phyloP scores from a whole-genome alignment of 2,329 filamentous ascomycete genomes.

The Pseudogymnoascus sp. region DNA sequence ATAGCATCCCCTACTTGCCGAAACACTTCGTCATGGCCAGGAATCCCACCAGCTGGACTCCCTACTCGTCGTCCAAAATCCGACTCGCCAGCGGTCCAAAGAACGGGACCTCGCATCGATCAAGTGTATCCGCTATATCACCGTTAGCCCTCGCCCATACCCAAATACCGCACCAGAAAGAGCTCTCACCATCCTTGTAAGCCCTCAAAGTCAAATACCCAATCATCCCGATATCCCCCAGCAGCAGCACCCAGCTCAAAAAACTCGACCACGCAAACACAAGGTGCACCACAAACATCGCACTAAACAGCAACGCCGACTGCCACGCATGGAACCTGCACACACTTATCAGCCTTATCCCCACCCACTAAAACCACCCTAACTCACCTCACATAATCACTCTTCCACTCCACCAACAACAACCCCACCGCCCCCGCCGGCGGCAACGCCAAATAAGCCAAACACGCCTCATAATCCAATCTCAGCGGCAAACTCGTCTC shows the following conservation, averaged over 20 bases:
- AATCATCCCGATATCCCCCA: slow-evolving; percentile 68
- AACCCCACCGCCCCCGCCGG: slow-evolving; percentile 79
- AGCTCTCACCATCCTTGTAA: slow-evolving; percentile 62
- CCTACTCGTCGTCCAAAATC: slow-evolving; percentile 75
- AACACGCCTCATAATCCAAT: slow-evolving; percentile 80
- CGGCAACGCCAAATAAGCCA: slow-evolving; percentile 80
- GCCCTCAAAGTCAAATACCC: slow-evolving; percentile 68
- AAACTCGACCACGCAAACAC: slow-evolving; percentile 78
- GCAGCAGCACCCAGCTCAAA: slow-evolving; percentile 74
- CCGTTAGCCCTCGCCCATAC: slow-evolving; percentile 16
- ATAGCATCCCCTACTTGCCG: background rate
- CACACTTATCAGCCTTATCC: slow-evolving; percentile 8
- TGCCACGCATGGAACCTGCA: slow-evolving; percentile 93
- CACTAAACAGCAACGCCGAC: slow-evolving; percentile 72
- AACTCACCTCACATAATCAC: slow-evolving; percentile 83
- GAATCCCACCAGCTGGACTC: too few relatives aligned
- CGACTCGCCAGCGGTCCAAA: slow-evolving; percentile 79
- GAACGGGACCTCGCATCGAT: slow-evolving; percentile 63
- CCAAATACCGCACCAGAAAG: background rate
- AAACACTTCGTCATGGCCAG: too few relatives aligned
- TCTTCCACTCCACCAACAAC: slow-evolving; percentile 83
- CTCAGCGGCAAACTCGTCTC: slow-evolving; percentile 82
- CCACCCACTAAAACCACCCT: background rate
- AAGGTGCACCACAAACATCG: slow-evolving; percentile 67
- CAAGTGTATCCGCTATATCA: slow-evolving; percentile 48